Conservation (phyloP, 306 rosid species). For the Casuarina cunninghamiana region DNA sequence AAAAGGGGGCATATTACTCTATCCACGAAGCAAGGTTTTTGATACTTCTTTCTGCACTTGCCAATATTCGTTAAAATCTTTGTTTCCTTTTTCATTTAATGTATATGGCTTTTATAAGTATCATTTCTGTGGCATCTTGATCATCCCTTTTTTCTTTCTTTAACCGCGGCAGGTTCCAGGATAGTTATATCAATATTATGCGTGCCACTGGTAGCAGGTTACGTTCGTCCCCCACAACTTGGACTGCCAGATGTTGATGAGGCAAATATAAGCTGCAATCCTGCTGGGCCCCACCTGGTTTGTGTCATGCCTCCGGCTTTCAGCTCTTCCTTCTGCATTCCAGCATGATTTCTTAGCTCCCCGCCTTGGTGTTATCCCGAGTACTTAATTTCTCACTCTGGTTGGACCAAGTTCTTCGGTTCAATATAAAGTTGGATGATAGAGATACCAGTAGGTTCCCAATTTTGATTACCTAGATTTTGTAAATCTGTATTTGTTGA, state of each 20-base stretch:
- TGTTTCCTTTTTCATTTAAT: background rate
- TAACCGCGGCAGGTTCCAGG: conserved; percentile 67
- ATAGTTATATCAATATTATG: conserved; percentile 78
- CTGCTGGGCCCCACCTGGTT: conserved; percentile 91
- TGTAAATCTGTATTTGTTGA: conserved; percentile 33
- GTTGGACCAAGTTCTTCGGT: conserved; percentile 21
- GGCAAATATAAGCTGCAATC: conserved; percentile 79
- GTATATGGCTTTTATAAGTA: background rate
- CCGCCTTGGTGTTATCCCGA: background rate
- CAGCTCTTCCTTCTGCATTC: conserved; percentile 90
- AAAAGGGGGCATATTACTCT: conserved; percentile 89
- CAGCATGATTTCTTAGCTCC: conserved; percentile 51
- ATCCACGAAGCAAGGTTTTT: conserved; percentile 70
- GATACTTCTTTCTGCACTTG: conserved; percentile 2
- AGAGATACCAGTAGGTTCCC: conserved; percentile 22
- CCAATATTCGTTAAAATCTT: background rate
- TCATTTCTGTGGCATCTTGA: conserved; percentile 12
- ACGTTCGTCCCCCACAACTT: conserved; percentile 87
- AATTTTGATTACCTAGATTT: conserved; percentile 29
- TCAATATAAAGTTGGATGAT: conserved; percentile 16
- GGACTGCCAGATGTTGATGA: conserved; percentile 81
- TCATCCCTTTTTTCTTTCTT: background rate
- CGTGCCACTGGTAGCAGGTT: conserved; percentile 90
- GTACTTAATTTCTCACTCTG: conserved; percentile 26
- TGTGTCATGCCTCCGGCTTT: conserved; percentile 92